Conservation (phyloP, 1,284 basidiomycete species). For the Cerioporus squamosus region DNA sequence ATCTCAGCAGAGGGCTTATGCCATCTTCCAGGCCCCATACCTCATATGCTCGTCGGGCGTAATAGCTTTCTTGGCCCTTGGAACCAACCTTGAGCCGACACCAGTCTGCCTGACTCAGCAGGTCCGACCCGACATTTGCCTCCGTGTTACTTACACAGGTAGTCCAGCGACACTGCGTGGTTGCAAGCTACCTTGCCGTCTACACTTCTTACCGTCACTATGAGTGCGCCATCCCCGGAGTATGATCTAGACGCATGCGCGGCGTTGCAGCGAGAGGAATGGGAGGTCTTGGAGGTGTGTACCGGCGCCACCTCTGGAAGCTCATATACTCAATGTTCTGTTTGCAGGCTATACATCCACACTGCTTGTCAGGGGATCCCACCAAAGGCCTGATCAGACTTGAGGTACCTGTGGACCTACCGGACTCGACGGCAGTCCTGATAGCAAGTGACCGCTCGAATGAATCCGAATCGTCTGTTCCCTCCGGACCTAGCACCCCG, state of each 20-base stretch:
- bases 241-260: constrained; percentile 29
- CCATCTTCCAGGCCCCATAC: too few relatives aligned
- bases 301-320: background rate
- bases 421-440: constrained; percentile 41
- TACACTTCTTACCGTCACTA: background rate
- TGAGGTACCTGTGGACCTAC: constrained; percentile 67
- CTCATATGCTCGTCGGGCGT: too few relatives aligned
- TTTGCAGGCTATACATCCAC: constrained; percentile 73
- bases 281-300: constrained; percentile 61
- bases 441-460: constrained; percentile 31
- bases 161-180: too few relatives aligned
- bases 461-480: constrained; percentile 22
- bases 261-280: constrained; percentile 42
- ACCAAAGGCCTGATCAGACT: constrained; percentile 49
- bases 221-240: background rate
- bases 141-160: too few relatives aligned
- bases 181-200: background rate
- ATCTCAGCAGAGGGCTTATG: too few relatives aligned
- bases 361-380: constrained; percentile 55
- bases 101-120: too few relatives aligned
- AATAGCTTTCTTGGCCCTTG: too few relatives aligned
- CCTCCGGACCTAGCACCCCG: background rate
- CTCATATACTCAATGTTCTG: too few relatives aligned
- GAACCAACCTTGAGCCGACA: too few relatives aligned
- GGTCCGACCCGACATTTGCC: too few relatives aligned